Percentiles rank a stretch among this genome's conserved stretches.
These are phyloP conservation scores for Aristolochia contorta DNA, from an alignment of 164 flowering plant species.

Conservation along the genomic window DNA sequence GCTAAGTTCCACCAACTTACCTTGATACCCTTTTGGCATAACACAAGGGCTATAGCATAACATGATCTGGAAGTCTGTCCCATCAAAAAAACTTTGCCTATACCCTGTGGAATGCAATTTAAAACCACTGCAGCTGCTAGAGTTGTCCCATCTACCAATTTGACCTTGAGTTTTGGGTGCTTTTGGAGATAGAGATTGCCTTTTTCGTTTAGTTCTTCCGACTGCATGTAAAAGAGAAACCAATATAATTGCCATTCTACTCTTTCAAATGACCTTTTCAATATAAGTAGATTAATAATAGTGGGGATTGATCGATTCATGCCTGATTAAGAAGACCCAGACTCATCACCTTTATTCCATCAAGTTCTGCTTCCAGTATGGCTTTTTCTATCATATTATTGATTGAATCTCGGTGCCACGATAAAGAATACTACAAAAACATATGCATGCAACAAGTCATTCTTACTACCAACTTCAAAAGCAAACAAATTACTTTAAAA, in stretches of 20 bases:
- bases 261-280: too few species aligned
- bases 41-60: conserved; percentile 20
- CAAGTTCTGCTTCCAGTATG: conserved; percentile 45
- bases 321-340: conserved; percentile 71
- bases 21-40: conserved; percentile 42
- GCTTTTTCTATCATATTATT: conserved; percentile 57
- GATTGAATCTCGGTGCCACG: conserved; percentile 31
- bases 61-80: conserved; percentile 40
- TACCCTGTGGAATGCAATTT: conserved; percentile 46
- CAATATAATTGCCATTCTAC: too few species aligned
- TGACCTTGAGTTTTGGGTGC: conserved; percentile 40
- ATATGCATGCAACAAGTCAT: not conserved
- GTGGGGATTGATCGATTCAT: conserved; percentile 4
- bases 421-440: conserved; percentile 30
- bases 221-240: conserved; percentile 15
- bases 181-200: conserved; percentile 50
- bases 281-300: too few species aligned
- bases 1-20: conserved; percentile 14
- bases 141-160: conserved; percentile 64
- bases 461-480: too few species aligned
- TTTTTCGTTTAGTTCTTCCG: conserved; percentile 46
- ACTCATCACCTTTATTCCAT: conserved; percentile 49
- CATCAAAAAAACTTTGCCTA: conserved; percentile 38
- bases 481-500: too few species aligned
- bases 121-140: conserved; percentile 54